phyloP scores from a whole-genome alignment of 495 filamentous ascomycete genomes.

The Podospora pseudoanserina region DNA sequence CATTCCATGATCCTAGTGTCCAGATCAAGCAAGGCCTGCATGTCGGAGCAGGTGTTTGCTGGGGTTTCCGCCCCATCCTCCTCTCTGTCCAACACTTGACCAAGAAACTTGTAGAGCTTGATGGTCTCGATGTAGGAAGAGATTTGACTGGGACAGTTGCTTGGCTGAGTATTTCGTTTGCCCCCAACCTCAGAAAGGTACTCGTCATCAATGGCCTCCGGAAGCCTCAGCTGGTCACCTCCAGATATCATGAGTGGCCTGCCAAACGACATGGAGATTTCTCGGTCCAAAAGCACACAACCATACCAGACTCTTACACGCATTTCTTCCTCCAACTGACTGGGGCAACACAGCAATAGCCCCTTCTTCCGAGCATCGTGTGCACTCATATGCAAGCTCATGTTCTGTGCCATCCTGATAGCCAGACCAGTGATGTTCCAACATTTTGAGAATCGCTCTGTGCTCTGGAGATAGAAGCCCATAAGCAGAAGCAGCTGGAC shows the following conservation, averaged over 20 bases:
- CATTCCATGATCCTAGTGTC: conserved; percentile 12
- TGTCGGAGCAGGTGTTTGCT: background rate
- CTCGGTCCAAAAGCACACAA: conserved; percentile 7
- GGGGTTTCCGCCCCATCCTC: background rate
- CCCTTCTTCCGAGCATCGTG: conserved; percentile 1
- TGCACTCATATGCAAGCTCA: conserved; percentile 7
- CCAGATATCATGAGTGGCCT: conserved; percentile 8
- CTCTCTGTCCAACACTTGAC: conserved; percentile 8
- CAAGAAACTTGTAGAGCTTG: conserved; percentile 11
- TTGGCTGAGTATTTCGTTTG: background rate
- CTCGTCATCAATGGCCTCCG: conserved; percentile 11
- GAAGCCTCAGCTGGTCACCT: conserved; percentile 4
- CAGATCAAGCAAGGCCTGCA: conserved; percentile 8
- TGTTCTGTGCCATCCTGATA: conserved; percentile 12
- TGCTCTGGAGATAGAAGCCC: conserved; percentile 12
- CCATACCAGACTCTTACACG: conserved; percentile 10
- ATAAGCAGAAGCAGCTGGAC: conserved; percentile 12
- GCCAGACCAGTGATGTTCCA: conserved; percentile 14
- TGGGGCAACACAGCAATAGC: background rate
- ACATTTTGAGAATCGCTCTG: conserved; percentile 8
- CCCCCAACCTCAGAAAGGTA: background rate
- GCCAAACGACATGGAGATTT: conserved; percentile 12
- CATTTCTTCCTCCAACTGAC: conserved; percentile 9
- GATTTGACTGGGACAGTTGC: background rate
- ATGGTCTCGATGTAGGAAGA: conserved; percentile 6